Evolutionary conservation across 2,329 filamentous ascomycete genomes (phyloP).

Genomic region (Sclerotinia minor): DNA sequence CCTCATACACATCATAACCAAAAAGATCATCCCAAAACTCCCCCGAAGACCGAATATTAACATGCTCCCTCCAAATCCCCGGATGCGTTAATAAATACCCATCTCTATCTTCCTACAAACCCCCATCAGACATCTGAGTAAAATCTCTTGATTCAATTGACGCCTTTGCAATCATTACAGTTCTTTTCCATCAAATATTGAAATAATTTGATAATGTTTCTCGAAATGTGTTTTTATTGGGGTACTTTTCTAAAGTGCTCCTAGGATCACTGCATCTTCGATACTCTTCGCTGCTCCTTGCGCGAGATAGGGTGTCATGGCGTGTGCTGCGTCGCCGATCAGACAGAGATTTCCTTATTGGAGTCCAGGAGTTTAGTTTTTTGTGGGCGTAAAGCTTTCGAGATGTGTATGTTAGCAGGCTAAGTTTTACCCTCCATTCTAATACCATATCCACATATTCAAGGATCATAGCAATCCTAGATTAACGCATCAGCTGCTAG

Average conservation of each 20-base stretch:
- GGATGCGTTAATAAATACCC: constrained; percentile 30
- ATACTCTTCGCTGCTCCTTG: constrained; percentile 34
- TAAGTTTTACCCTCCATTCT: constrained; percentile 5
- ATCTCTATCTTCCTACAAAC: constrained; percentile 26
- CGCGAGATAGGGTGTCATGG: constrained; percentile 49
- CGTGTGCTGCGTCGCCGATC: constrained; percentile 48
- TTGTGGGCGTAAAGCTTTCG: not conserved
- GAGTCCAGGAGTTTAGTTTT: constrained; percentile 9
- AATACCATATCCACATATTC: constrained; percentile 3
- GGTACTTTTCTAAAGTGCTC: constrained; percentile 27
- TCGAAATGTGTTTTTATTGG: constrained; percentile 16
- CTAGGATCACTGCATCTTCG: constrained; percentile 30
- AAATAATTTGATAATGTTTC: constrained; percentile 1
- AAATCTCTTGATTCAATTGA: constrained; percentile 31
- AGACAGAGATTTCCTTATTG: constrained; percentile 42
- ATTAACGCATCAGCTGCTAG: not conserved
- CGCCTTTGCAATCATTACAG: constrained; percentile 29
- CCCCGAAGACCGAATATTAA: constrained; percentile 28
- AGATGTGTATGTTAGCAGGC: not conserved
- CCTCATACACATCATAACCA: constrained; percentile 31
- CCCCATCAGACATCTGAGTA: constrained; percentile 31
- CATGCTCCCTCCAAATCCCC: constrained; percentile 28
- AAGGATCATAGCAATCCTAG: constrained; percentile 6
- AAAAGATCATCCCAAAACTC: constrained; percentile 26
- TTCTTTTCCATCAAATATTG: constrained; percentile 26